Evolutionary conservation across 306 rosid species (phyloP), one percentile per base, ranked within the genome.

Genomic region (Ormosia emarginata): DNA sequence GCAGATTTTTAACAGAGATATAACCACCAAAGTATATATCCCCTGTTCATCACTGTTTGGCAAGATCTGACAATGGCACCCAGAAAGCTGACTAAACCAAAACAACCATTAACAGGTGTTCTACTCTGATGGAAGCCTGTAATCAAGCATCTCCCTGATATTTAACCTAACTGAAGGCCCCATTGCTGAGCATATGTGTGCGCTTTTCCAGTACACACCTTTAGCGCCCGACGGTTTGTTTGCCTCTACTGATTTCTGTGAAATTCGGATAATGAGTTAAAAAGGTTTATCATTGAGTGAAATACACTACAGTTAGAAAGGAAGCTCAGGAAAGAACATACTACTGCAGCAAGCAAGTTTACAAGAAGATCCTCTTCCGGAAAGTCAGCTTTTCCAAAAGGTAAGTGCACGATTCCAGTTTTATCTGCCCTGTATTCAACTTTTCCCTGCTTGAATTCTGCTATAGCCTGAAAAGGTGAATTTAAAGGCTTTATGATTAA

Each of bases 141-240:
- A 90, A 82, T 95, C 99, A n/a, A 95, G 91, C 97, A 87, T 93
- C 81, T 93, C 99, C 87, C 84, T 89, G 89, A 81, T 89, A 77
- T 93, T 92, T 87, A 95, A 90, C 86, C 88, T 87, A 71, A 95
- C 71, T 4, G 99, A 95, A 70, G 99, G 99, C 14, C 99, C 99
- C 99, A 95, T 95, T 3, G 99, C 90, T 5, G 98, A 95, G 91
- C 99, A 95, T 77, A 95, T 74, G 68, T 90, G 96, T 0, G 97
- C 96, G 59, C 99, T 95, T 79, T 92, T 95, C 99, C 99, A 95
- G 87, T 91, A 96, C 55, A 96, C 97, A 10, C 99, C 99, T 79
- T 93, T 95, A 0, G 99, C 99, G 33, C 99, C 99, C 0, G 96
- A 33, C 32, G 99, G 99, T 85, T 96, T 96, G 77, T 96, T 96